Evolutionary conservation across 768 basidiomycete genomes (phyloP), one percentile per base, ranked within the genome.

Genomic region (Tricholoma hemisulphureum): DNA sequence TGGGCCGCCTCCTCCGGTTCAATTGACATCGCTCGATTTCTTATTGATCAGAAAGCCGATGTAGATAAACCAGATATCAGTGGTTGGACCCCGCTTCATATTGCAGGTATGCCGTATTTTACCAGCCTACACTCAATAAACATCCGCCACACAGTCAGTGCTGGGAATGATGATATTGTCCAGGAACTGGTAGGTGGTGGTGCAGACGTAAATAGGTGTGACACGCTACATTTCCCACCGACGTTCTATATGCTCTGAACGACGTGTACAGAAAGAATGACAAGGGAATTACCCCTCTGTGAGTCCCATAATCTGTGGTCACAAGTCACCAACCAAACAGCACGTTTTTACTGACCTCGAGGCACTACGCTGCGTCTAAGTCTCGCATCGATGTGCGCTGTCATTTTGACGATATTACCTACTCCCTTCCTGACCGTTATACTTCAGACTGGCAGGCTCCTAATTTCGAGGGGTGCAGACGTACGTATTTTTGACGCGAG

Each of bases 281-380:
- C 66, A 93, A 93, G 71, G 92, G 93, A 9, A 71, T 93, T 24
- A 91, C 88, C 2, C 83, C 94, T 34, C 69, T 97, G 93, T 95
- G 71, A 70, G 89, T 73, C 59, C 55, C 28, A 35, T 56, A 51
- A 37, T 46, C 53, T 28, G 48, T 55, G 57, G 50, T 46, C 46
- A 51, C 43, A 7, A 21, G 32, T 69, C 49, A 41, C 58, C 58
- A 29, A 53, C 51, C 35, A 60, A 61, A 62, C 60, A 55, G 59
- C 49, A 65, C 53, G 58, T 54, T 43, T 66, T 43, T 35, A 56
- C 63, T 35, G 34, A 61, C 60, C 54, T 67, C 59, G 60, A 96
- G 93, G 65, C 93, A 95, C 73, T 96, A 96, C 67, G 93, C 93
- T 26, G 94, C 93, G 45, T 96, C 93, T 28, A 95, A 95, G 71